Conservation (phyloP, 2,329 filamentous ascomycete genomes). For the Fusarium bactridioides region DNA sequence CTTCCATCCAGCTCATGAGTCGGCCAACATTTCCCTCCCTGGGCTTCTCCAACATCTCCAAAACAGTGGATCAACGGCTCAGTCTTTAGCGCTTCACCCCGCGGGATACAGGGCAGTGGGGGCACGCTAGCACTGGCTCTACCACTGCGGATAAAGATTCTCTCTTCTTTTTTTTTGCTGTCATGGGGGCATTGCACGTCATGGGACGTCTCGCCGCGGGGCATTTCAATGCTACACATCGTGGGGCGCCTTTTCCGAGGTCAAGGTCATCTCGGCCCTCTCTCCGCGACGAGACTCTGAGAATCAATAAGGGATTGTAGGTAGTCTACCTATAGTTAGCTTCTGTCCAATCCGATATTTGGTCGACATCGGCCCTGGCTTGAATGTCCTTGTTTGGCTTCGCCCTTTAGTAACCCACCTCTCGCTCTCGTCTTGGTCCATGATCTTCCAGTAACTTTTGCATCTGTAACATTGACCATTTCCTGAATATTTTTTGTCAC, state of each 20-base stretch:
- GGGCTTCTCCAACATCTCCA: conserved; percentile 30
- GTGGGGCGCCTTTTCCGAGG: conserved; percentile 22
- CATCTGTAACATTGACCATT: background rate
- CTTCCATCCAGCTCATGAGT: background rate
- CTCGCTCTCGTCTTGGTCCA: conserved; percentile 8
- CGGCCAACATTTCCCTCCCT: conserved; percentile 13
- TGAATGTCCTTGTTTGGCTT: background rate
- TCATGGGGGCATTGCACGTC: conserved; percentile 29
- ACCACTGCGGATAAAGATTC: background rate
- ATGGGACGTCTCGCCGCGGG: conserved; percentile 22
- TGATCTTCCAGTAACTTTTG: conserved; percentile 9
- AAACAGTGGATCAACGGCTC: conserved; percentile 6
- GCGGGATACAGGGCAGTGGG: conserved; percentile 25
- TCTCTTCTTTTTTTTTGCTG: conserved; percentile 13
- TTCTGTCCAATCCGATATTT: conserved; percentile 8
- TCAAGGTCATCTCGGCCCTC: conserved; percentile 25
- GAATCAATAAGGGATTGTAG: background rate
- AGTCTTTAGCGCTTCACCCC: conserved; percentile 21
- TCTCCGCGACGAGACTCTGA: conserved; percentile 18
- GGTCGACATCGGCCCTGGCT: conserved; percentile 12
- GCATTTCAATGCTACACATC: conserved; percentile 1
- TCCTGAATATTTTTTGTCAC: background rate
- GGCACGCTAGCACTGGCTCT: conserved; percentile 1
- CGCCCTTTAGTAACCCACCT: conserved; percentile 23
- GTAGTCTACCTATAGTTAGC: background rate